phyloP scores from a whole-genome alignment of 805 yeast genomes.

The Candida maltosa region DNA sequence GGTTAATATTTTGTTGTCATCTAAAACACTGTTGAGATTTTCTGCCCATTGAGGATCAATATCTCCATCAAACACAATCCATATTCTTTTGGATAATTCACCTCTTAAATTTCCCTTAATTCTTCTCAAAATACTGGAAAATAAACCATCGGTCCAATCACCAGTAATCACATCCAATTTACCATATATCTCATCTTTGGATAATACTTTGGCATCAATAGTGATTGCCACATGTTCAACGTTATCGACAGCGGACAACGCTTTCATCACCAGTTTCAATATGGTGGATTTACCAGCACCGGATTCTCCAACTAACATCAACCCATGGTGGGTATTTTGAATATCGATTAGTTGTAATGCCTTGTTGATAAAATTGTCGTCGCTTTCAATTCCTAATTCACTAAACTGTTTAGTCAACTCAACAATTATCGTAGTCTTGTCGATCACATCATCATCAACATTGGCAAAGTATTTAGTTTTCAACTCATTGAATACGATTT shows the following conservation, averaged over 20 bases:
- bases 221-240: slow-evolving; percentile 37
- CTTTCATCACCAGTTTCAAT: slow-evolving; percentile 47
- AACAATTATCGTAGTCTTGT: slow-evolving; percentile 20
- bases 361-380: slow-evolving; percentile 50
- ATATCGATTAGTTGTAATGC: slow-evolving; percentile 60
- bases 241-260: slow-evolving; percentile 33
- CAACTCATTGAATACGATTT: slow-evolving; percentile 28
- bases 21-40: slow-evolving; percentile 82
- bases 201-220: slow-evolving; percentile 74
- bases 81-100: slow-evolving; percentile 51
- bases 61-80: slow-evolving; percentile 91
- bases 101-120: slow-evolving; percentile 56
- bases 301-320: slow-evolving; percentile 74
- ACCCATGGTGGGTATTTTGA: slow-evolving; percentile 66
- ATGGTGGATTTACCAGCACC: slow-evolving; percentile 71
- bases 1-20: slow-evolving; percentile 79
- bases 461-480: slow-evolving; percentile 24
- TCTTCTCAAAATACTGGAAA: slow-evolving; percentile 64
- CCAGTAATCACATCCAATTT: slow-evolving; percentile 68
- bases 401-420: slow-evolving; percentile 23
- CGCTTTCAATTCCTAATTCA: slow-evolving; percentile 24
- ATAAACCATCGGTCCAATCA: slow-evolving; percentile 90
- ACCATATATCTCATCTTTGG: slow-evolving; percentile 70
- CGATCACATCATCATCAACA: slow-evolving; percentile 13
- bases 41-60: slow-evolving; percentile 95